These are phyloP conservation scores for Aspergillus phoenicis DNA, from an alignment of 2,329 filamentous ascomycete genomes.

Conservation along the genomic window DNA sequence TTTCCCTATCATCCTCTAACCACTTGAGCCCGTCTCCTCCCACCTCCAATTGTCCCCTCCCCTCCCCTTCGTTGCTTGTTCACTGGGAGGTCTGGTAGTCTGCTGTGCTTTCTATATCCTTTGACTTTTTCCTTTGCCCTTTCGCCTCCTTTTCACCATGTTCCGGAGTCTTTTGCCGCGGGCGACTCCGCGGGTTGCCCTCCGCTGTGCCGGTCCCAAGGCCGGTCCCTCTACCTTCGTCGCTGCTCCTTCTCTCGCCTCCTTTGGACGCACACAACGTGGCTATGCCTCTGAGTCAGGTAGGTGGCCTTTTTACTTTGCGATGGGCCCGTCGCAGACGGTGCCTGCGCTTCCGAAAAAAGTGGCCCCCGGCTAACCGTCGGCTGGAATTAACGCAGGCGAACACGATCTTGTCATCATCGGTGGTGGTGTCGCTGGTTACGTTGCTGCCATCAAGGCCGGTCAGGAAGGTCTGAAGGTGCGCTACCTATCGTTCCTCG, in stretches of 20 bases:
- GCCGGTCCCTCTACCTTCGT: slow-evolving; percentile 40
- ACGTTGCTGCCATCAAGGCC: slow-evolving; percentile 98
- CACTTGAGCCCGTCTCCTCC: slow-evolving; percentile 10
- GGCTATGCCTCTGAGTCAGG: slow-evolving; percentile 58
- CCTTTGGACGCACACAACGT: slow-evolving; percentile 57
- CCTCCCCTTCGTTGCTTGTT: slow-evolving; percentile 26
- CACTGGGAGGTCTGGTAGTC: slow-evolving; percentile 34
- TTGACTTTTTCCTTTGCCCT: slow-evolving; percentile 29
- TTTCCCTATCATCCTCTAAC: slow-evolving; percentile 22
- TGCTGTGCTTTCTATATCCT: slow-evolving; percentile 27
- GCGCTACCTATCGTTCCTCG: slow-evolving; percentile 30
- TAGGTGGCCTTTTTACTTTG: slow-evolving; percentile 24
- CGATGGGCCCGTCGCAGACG: slow-evolving; percentile 1
- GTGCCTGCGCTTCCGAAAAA: slow-evolving; percentile 24
- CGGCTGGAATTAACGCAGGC: slow-evolving; percentile 54
- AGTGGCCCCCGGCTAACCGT: slow-evolving; percentile 19
- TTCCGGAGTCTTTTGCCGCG: slow-evolving; percentile 56
- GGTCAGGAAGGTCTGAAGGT: slow-evolving; percentile 97
- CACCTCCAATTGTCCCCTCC: slow-evolving; percentile 24
- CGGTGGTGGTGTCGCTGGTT: slow-evolving; percentile 95
- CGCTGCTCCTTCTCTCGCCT: slow-evolving; percentile 45
- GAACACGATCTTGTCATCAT: slow-evolving; percentile 98
- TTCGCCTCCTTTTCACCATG: slow-evolving; percentile 44
- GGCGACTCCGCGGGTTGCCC: slow-evolving; percentile 48
- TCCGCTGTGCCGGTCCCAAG: slow-evolving; percentile 42